Base-by-base conservation (phyloP, 2,329 filamentous ascomycete species). In the Trichoderma breve region DNA sequence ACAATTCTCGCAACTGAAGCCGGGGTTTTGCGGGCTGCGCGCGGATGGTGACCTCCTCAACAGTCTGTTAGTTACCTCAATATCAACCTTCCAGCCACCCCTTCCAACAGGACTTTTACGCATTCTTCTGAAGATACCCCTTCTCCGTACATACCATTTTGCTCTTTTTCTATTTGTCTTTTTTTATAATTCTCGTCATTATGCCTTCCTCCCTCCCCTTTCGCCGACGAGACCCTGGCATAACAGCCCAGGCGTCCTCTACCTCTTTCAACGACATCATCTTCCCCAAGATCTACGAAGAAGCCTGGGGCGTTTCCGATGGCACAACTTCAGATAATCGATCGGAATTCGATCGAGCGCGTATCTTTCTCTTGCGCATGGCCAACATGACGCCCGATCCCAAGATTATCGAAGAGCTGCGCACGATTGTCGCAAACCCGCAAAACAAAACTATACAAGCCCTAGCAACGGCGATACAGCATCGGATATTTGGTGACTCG, bases 241-340 rank as follows among this genome's bases (percentile, higher is more conserved):
- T 9, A 65, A 43, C 39, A 14, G 28, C 43, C 30, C 63, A 53
- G 36, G 34, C 70, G 4, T 63, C 61, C 51, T 53, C 53, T 11
- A 67, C 36, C 30, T 62, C 53, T 14, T 74, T 72, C 70, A 67
- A 85, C 68, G 73, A 75, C 18, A 79, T 80, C 51, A 34, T 78
- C 57, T 80, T 80, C 62, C 79, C 79, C 47, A 76, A 75, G 24
- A 75, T 79, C 12, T 81, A 79, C 65, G 78, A 81, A 71, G 76
- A 80, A 32, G 79, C 79, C 1, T 81, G 79, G 79, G 78, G 78
- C 36, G 69, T 51, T 43, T 53, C 57, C 57, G 39, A 55, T 73
- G 74, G 57, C 60, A 72, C 18, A 62, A 51, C 58, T 43, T 55
- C 14, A 74, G 78, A 28, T 73, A 76, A 24, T n/a, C 74, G 79